Conservation (phyloP, 371 early-diverging fungal genomes). For the Fennellomyces sp. region DNA sequence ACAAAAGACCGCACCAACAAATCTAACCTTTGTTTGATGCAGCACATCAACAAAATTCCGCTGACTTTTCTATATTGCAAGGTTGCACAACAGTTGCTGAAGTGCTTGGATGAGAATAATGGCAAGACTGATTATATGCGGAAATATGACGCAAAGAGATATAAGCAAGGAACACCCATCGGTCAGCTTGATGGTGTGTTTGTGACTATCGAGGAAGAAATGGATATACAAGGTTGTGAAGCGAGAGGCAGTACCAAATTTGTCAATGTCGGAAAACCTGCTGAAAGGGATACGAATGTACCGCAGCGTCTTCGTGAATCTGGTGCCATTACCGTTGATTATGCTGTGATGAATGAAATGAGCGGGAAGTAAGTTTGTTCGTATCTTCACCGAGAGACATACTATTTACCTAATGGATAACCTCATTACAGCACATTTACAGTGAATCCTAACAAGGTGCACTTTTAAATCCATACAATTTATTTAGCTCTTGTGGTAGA, state of each 20-base stretch:
- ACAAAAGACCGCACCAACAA: constrained; percentile 28
- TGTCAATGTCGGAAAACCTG: constrained; percentile 61
- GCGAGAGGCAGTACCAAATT: constrained; percentile 67
- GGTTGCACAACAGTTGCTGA: constrained; percentile 28
- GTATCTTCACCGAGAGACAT: neutral
- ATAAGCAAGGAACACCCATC: constrained; percentile 46
- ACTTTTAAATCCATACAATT: constrained; percentile 70
- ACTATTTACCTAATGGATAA: too few relatives aligned
- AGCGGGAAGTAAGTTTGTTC: constrained; percentile 54
- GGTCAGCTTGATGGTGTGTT: constrained; percentile 73
- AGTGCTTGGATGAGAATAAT: constrained; percentile 14
- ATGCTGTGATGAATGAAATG: constrained; percentile 63
- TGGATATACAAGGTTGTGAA: constrained; percentile 56
- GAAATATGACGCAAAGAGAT: constrained; percentile 45
- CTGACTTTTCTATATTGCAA: neutral
- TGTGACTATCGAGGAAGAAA: constrained; percentile 61
- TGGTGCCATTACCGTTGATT: constrained; percentile 65
- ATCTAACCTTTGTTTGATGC: constrained; percentile 8
- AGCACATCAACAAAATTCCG: neutral
- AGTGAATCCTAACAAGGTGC: constrained; percentile 63
- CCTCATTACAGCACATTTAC: constrained; percentile 34
- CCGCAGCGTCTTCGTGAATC: constrained; percentile 49
- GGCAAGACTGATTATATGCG: constrained; percentile 35
- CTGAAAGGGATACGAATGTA: constrained; percentile 46
- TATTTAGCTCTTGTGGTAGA: constrained; percentile 67